Base-by-base conservation (phyloP, 2,329 filamentous ascomycete genomes). In the Paraphaeosphaeria sporulosa region DNA sequence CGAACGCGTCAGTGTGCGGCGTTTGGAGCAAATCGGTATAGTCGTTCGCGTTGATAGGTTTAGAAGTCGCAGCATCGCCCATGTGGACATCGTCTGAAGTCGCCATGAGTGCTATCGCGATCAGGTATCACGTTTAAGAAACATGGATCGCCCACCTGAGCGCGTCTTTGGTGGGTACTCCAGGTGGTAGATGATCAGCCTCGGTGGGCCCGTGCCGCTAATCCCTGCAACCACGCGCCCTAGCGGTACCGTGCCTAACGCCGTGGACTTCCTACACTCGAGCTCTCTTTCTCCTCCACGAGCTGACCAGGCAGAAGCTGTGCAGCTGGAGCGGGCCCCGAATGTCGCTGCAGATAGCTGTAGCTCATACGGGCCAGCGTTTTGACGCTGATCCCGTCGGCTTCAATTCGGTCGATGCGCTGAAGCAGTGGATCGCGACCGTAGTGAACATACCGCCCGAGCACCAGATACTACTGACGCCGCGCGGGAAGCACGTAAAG, bases 321-420 rank as follows among this genome's bases (percentile, higher is more conserved):
- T 55, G 57, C 63, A 67, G 68, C 62, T 68, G 61, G 64, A 72
- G 65, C 64, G 65, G 61, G 57, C 58, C 61, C 65, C 86, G 84
- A 81, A 96, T 96, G 93, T 91, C 92, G 83, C 87, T 94, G 78
- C 89, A 92, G 82, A 89, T 97, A 80, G 92, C 93, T 84, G 90
- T 97, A 77, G 93, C 93, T 85, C 94, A 96, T 82, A 93, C 91
- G 80, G 94, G 94, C 84, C 90, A 93, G 84, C 90, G 90, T 81
- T 86, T 97, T 76, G 85, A 89, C 78, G 86, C 91, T 78, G 92
- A 96, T 81, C 87, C 89, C 68, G 85, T 89, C 65, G 87, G 88
- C 75, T 91, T 94, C 79, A 84, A 86, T 70, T 90, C 89, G 60
- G 86, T 97, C 76, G 94, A 98, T 80, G 90, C 91, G 64, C 87